Percentiles rank a stretch among this genome's conserved stretches.
phyloP scores from a whole-genome alignment of 2,329 filamentous ascomycete species.

The Calonectria naviculata region DNA sequence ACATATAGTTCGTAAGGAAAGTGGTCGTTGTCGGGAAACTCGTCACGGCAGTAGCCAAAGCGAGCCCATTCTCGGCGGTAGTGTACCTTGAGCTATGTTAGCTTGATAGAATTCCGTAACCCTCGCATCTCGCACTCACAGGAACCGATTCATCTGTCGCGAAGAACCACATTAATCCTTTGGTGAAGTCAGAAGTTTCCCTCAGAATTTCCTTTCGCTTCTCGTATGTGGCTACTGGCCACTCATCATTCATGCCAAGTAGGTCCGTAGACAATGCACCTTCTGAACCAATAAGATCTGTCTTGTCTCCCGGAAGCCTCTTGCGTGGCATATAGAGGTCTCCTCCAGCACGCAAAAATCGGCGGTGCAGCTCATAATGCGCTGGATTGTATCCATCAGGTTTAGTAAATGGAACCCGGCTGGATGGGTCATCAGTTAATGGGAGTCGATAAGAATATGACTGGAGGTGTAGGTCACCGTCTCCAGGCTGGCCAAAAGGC shows the following conservation, averaged over 20 bases:
- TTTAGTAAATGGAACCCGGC: not conserved
- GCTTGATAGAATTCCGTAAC: too few relatives aligned
- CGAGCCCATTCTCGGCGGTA: not conserved
- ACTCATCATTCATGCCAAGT: slow-evolving; percentile 1
- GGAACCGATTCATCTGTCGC: not conserved
- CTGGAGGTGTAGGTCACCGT: not conserved
- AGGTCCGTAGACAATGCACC: not conserved
- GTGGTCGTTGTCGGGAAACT: not conserved
- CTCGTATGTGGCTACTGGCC: not conserved
- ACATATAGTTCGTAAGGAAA: slow-evolving; percentile 11
- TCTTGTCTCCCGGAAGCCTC: not conserved
- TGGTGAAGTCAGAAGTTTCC: not conserved
- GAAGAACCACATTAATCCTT: not conserved
- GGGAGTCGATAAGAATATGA: slow-evolving; percentile 1
- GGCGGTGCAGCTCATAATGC: not conserved
- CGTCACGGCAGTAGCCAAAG: not conserved
- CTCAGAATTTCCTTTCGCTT: not conserved
- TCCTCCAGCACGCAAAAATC: not conserved
- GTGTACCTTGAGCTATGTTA: not conserved
- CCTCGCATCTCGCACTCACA: too few relatives aligned
- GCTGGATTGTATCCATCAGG: not conserved
- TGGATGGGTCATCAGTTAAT: not conserved
- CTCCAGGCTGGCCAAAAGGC: not conserved
- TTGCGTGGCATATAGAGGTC: not conserved
- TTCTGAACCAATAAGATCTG: slow-evolving; percentile 6